A percentile compares a stretch with the other conserved stretches of the same genome.
Conservation (phyloP, 2,329 filamentous ascomycete species). For the Xylaria sp. region DNA sequence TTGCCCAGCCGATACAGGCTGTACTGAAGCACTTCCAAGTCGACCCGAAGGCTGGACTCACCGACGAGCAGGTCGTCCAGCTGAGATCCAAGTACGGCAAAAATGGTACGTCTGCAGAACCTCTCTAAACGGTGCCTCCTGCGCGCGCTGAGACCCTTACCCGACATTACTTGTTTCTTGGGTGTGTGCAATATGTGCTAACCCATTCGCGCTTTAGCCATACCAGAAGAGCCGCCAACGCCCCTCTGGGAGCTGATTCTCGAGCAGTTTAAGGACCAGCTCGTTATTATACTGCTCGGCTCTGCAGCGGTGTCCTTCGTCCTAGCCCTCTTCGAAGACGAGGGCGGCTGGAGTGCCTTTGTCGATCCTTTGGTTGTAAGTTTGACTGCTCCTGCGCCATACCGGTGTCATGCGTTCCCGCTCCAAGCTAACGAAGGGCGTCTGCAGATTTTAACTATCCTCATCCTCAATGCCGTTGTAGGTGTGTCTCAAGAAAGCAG, state of each 20-base stretch:
- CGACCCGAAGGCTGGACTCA: constrained; percentile 65
- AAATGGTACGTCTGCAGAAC: constrained; percentile 65
- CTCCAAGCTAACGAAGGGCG: constrained; percentile 37
- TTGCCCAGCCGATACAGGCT: constrained; percentile 65
- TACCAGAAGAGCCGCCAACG: constrained; percentile 90
- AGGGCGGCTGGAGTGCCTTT: constrained; percentile 95
- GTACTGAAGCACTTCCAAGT: constrained; percentile 70
- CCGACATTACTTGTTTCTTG: constrained; percentile 12
- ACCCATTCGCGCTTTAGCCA: constrained; percentile 56
- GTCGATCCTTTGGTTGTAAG: constrained; percentile 94
- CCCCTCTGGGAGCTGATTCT: constrained; percentile 96
- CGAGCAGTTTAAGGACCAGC: constrained; percentile 99
- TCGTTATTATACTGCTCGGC: constrained; percentile 92
- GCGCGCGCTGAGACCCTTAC: constrained; percentile 33
- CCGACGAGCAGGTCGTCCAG: constrained; percentile 66
- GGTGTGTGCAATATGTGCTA: constrained; percentile 31
- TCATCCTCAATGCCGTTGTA: constrained; percentile 95
- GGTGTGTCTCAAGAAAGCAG: constrained; percentile 99
- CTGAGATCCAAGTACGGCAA: constrained; percentile 70
- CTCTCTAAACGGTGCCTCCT: not conserved
- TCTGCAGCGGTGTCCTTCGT: constrained; percentile 95
- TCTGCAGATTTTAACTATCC: constrained; percentile 88
- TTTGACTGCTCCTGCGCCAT: constrained; percentile 45
- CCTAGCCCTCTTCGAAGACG: constrained; percentile 90
- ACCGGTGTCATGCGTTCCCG: not conserved